Base-by-base conservation (phyloP, 2,329 filamentous ascomycete species). In the Dactylellina leptospora region DNA sequence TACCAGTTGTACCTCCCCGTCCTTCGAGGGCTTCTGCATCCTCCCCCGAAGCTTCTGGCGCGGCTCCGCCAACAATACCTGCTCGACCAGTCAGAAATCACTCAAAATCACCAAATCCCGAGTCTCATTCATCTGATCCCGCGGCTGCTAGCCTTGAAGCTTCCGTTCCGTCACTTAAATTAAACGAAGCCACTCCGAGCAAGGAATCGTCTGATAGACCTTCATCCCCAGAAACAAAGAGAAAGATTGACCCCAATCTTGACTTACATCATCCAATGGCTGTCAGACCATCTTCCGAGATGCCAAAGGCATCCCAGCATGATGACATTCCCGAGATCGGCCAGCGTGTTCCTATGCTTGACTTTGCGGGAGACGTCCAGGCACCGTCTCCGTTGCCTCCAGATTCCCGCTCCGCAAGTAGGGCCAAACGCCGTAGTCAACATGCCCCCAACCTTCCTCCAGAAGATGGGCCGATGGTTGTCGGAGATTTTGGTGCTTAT, bases 301-400 rank as follows among this genome's bases (percentile, higher is more conserved):
- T 54, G 11, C 60, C 63, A 3, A 74, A 70, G 27, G 56, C 59
- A 42, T 23, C 27, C 42, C 45, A 51, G 33, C 36, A 70, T 20
- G 75, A 75, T 16, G 69, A 77, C 45, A 74, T 75, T n/a, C 55
- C 93, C 1, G 91, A 96, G 78, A 95, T 97, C 75, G 93, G 93
- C 50, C 87, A 91, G 77, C 90, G 93, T 78, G 93, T 99, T 38
- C 95, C 95, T 53, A 95, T 99, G 91, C 90, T 95, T 78, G 90
- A 89, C 58, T 87, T 95, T 79, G 91, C 95, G 44, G 95, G 95
- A 73, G 93, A 97, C 79, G 95, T 97, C 8, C 95, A 99, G 81
- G 95, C 95, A 11, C 95, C 95, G 1, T 95, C 93, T 1, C 92
- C 93, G 0, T 86, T 87, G 6, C 50, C 78, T 79, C 50, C 58